Base-by-base conservation (phyloP, 768 basidiomycete genomes). In the Cyclocybe aegerita region DNA sequence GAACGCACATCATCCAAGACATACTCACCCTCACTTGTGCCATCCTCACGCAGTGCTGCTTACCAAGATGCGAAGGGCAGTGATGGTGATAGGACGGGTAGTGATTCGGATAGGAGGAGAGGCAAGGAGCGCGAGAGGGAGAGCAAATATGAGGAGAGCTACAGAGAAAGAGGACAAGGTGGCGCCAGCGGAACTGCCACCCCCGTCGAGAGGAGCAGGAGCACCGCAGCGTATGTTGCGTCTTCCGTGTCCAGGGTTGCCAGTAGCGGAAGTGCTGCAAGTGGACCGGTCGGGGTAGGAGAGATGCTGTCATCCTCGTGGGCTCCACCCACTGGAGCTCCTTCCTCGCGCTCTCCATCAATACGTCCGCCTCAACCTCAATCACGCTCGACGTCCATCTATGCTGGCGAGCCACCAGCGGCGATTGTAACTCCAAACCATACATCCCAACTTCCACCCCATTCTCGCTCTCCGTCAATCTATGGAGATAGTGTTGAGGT, bases 81-180 rank as follows among this genome's bases (percentile, higher is more conserved):
- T n/a, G 60, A 62, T 7, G 56, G 52, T 10, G 61, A 60, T 17
- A 49, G 53, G 16, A 53, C 52, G 1, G 58, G 54, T 11, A 65
- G 60, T 48, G 64, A 62, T 43, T 59, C 62, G 0, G 63, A 65
- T 41, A 59, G 53, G 40, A 58, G 54, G 41, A 60, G 55, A 49
- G 63, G 60, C 34, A 63, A 64, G 40, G 62, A 59, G 16, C 58
- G 53, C 39, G 50, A 60, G 52, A 61, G 59, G 30, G 51, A 60
- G 39, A 47, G 53, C 23, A 48, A 58, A 30, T 49, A 58, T 43
- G 40, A 49, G 23, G 55, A 47, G 34, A 60, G 64, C 41, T 64
- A 66, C 29, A 53, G 75, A 60, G 66, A 71, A 55, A 43, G 58
- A 48, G 54, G 59, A 8, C 49, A 54, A 15, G 43, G 51, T 4